phyloP scores from a whole-genome alignment of 371 early-diverging fungal genomes.

The Mucor saturninus region DNA sequence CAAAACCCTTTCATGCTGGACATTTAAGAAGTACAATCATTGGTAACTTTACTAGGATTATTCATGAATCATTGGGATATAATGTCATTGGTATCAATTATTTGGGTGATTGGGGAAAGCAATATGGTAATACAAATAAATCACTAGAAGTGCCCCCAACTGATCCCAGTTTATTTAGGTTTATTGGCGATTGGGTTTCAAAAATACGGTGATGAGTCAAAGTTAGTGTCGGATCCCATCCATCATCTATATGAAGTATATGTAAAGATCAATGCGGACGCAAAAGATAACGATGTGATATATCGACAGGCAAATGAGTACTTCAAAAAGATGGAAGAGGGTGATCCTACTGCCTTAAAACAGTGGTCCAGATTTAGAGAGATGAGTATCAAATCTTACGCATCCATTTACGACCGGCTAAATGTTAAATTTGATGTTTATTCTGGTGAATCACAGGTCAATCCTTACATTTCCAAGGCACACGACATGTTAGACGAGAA shows the following conservation, averaged over 20 bases:
- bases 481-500: constrained; percentile 55
- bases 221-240: constrained; percentile 88
- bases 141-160: neutral
- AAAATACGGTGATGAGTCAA: constrained; percentile 82
- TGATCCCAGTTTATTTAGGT: neutral
- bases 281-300: constrained; percentile 56
- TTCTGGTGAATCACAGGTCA: constrained; percentile 95
- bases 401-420: constrained; percentile 83
- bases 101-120: constrained; percentile 99
- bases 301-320: constrained; percentile 86
- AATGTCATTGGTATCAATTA: constrained; percentile 94
- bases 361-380: constrained; percentile 91
- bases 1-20: constrained; percentile 99
- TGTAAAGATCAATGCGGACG: constrained; percentile 84
- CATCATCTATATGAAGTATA: constrained; percentile 96
- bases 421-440: constrained; percentile 95
- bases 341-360: constrained; percentile 72
- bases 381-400: constrained; percentile 88
- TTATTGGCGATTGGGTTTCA: constrained; percentile 95
- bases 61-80: constrained; percentile 89
- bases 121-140: constrained; percentile 74
- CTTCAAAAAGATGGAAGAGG: constrained; percentile 94
- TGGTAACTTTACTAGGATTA: constrained; percentile 93
- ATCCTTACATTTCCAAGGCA: constrained; percentile 70
- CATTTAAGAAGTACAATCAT: constrained; percentile 99